Evolutionary conservation across 257 asterid species (phyloP).

Genomic region (Solanum piurae): DNA sequence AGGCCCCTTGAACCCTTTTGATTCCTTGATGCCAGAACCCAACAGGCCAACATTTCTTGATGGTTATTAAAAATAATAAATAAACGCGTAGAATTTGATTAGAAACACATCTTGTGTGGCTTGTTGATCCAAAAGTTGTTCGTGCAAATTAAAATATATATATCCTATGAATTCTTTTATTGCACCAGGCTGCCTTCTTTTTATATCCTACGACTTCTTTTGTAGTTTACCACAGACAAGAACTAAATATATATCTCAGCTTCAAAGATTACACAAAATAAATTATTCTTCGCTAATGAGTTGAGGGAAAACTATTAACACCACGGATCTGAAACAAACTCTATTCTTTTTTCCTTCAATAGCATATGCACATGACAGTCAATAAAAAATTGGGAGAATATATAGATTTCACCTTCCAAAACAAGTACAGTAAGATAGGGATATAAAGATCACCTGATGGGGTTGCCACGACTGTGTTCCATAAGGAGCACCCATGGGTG

Average conservation of each 20-base stretch:
- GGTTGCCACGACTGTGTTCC: slow-evolving; percentile 77
- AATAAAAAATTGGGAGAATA: not conserved
- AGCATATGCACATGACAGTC: not conserved
- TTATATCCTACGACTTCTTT: not conserved
- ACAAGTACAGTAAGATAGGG: not conserved
- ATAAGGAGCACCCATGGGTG: slow-evolving; percentile 55
- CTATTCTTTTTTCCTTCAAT: not conserved
- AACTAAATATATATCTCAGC: not conserved
- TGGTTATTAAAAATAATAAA: not conserved
- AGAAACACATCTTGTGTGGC: not conserved
- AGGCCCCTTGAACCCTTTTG: not conserved
- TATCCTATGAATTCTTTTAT: not conserved
- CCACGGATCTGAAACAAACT: not conserved
- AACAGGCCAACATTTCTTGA: not conserved
- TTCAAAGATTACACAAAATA: not conserved
- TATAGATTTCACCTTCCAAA: not conserved
- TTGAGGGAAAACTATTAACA: not conserved
- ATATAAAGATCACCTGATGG: slow-evolving; percentile 54
- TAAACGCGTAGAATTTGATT: not conserved
- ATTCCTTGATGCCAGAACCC: not conserved
- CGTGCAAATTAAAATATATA: not conserved
- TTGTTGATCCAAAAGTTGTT: not conserved
- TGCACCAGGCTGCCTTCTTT: not conserved
- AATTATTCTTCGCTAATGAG: not conserved
- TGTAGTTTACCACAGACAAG: not conserved